Evolutionary conservation across 345 rosid genomes (phyloP), one percentile per base, ranked within the genome.

Genomic region (rapeseed (Brassica napus)): DNA sequence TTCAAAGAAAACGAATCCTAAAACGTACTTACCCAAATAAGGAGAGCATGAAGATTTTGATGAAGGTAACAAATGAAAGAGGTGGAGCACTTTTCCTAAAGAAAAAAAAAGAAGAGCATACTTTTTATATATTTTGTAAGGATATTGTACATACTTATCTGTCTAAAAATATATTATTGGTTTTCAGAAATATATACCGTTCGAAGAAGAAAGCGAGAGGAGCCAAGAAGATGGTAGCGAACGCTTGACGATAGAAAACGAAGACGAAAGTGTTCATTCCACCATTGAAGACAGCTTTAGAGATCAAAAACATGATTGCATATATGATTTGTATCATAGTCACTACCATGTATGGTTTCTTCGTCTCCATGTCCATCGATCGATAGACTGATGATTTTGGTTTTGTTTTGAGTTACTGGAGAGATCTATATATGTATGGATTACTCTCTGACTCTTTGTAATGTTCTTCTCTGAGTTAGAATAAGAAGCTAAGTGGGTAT

Each of bases 251-350:
- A 60, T 92, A 94, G 76, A 92, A 94, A 39, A 91, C 86, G 66
- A 94, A 92, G 73, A 94, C 86, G 65, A 86, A 92, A 69, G 83
- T 91, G 87, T 92, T 94, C 97, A 94, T 88, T 9, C 98, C 98
- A 0, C 84, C 89, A 77, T 90, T 83, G 79, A 94, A 92, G 35
- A 88, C 97, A 2, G 93, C 97, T 78, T 94, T 94, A 39, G 98
- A 94, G 81, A 94, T 77, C 86, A 94, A 82, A 89, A 94, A 90
- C 98, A 94, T 91, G 63, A 88, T 89, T 8, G 95, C 82, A 65
- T 91, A 94, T 39, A 94, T 89, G n/a, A 86, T 62, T 73, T 94
- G 98, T 39, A 92, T 81, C 10, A 89, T 72, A 57, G 84, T 2
- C 59, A 84, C 94, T 14, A 75, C 76, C 66, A 89, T 52, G 65